Base-by-base conservation (phyloP, 2,329 filamentous ascomycete genomes). In the Metarhizium humberi region DNA sequence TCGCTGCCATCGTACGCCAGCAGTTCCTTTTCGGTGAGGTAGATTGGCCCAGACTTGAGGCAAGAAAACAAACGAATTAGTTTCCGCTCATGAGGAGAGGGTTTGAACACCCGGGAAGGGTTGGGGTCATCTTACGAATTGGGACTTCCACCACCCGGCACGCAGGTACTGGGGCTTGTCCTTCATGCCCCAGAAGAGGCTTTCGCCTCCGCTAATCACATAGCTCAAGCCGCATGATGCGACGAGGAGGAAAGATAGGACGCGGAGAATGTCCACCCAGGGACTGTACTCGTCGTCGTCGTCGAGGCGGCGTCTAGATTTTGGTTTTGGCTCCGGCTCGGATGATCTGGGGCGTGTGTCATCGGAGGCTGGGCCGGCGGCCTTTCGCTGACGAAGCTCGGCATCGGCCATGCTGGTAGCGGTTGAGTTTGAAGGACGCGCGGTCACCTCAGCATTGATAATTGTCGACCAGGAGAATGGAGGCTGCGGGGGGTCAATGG, bases 11-110 rank as follows among this genome's bases (percentile, higher is more conserved):
- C 86, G 78, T 88, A 95, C 52, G 75, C 69, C 49, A 80, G 70
- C 51, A 99, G 85, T 69, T 96, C 78, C 20, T 78, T 75, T 55
- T 88, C 86, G 1, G 90, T 96, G 43, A 97, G 78, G 67, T 80
- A 75, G 52, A 88, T 59, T 14, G 90, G 88, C 2, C 78, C 77
- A 57, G 69, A 66, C 79, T 84, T 29, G 16, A 6, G 42, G 34
- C 25, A 25, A 25, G 25, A 25, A 18, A 14, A 3, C 2, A n/a
- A 1, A 20, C 25, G 13, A 10, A 20, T 43, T 45, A 50, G 29
- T 25, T 6, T 16, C 16, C 6, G 14, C 14, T 25, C 50, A 29
- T 46, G 10, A 20, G 3, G 18, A 20, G 25, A 11, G 11, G 18
- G 16, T 30, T 40, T 10, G 3, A 20, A 38, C 8, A 25, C 3